Percentiles rank a stretch among this genome's conserved stretches.
Conservation (phyloP, 345 rosid species). For the Cardamine resedifolia region DNA sequence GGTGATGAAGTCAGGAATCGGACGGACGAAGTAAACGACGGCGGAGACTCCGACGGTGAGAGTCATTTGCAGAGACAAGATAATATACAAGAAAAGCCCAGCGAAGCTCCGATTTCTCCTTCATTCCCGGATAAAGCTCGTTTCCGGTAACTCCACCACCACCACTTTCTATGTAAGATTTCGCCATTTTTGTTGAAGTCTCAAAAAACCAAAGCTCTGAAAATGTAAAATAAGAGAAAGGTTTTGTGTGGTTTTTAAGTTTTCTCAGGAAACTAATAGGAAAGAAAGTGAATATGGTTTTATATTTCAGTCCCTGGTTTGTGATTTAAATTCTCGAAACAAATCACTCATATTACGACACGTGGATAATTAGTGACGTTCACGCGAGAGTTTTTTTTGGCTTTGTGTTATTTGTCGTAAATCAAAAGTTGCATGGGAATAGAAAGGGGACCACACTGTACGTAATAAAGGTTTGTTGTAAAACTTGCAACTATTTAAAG, state of each 20-base stretch:
- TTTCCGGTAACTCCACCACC: neutral
- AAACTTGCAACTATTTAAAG: neutral
- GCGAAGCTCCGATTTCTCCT: conserved; percentile 56
- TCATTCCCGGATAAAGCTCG: conserved; percentile 49
- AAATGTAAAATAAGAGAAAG: neutral
- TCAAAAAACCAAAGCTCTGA: neutral
- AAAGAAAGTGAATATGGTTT: neutral
- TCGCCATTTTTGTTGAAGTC: conserved; percentile 29
- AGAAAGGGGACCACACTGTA: neutral
- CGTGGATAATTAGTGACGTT: neutral
- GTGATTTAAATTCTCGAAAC: neutral
- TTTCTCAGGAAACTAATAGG: neutral
- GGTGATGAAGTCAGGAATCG: conserved; percentile 46
- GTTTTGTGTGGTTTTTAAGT: neutral
- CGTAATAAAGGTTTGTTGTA: neutral
- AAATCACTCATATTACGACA: neutral
- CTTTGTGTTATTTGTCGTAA: neutral
- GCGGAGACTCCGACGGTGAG: conserved; percentile 47
- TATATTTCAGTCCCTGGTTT: neutral
- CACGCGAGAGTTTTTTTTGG: neutral
- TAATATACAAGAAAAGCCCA: conserved; percentile 66
- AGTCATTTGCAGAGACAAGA: conserved; percentile 49
- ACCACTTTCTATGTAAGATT: conserved; percentile 34
- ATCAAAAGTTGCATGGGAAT: neutral
- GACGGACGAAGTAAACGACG: conserved; percentile 40